A percentile compares a stretch with the other conserved stretches of the same genome.
Conservation (phyloP, 2,329 filamentous ascomycete genomes). For the Cadophora gregata region DNA sequence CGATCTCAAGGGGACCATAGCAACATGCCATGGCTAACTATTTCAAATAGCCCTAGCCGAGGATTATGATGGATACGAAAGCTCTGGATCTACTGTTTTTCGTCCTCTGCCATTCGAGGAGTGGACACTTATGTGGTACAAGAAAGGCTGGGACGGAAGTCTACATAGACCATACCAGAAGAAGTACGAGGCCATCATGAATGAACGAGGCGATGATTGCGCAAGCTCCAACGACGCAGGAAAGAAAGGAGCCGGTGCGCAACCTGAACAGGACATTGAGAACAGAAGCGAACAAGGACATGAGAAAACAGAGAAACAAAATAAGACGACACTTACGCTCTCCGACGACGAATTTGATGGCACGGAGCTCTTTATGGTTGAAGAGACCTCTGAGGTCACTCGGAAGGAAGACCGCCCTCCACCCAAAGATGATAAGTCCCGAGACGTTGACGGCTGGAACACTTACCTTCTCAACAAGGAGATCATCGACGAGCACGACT, state of each 20-base stretch:
- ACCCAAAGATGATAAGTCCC: background rate
- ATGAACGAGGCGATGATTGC: background rate
- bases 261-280: background rate
- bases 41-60: background rate
- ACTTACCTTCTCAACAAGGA: constrained; percentile 12
- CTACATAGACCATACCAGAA: background rate
- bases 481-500: constrained; percentile 13
- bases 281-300: background rate
- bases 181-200: constrained; percentile 1
- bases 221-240: background rate
- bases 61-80: background rate
- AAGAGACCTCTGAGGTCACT: background rate
- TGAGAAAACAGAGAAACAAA: background rate
- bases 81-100: background rate
- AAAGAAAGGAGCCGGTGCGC: background rate
- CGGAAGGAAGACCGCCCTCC: background rate
- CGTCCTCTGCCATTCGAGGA: constrained; percentile 17
- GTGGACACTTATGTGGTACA: constrained; percentile 25
- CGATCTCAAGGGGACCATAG: too few relatives aligned
- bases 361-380: background rate
- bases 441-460: background rate
- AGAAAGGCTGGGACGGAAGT: constrained; percentile 24
- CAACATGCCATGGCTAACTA: background rate
- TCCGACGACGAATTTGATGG: background rate
- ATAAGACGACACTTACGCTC: background rate